Evolutionary conservation across 179 eudicot species (phyloP).

Genomic region (Camellia oleifera): DNA sequence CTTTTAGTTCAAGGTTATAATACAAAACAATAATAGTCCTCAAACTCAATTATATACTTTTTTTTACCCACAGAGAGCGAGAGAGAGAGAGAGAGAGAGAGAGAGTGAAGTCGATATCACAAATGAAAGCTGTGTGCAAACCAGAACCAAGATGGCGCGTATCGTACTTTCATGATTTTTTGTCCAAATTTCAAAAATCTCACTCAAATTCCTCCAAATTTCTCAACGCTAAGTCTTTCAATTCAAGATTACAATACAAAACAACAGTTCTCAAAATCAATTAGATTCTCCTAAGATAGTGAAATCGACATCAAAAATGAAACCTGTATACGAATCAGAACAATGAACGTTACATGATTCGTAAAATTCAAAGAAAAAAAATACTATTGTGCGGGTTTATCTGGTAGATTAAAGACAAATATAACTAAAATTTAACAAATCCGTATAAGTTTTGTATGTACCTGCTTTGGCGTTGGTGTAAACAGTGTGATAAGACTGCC

Average conservation of each 20-base stretch:
- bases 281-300: background rate
- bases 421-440: background rate
- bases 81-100: too few relatives aligned
- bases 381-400: background rate
- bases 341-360: background rate
- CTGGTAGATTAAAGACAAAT: background rate
- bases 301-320: background rate
- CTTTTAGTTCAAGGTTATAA: too few relatives aligned
- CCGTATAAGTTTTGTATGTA: slow-evolving; percentile 4
- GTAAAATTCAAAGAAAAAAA: background rate
- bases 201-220: background rate
- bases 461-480: slow-evolving; percentile 97
- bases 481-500: slow-evolving; percentile 88
- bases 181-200: background rate
- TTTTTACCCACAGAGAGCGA: too few relatives aligned
- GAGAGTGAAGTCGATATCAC: too few relatives aligned
- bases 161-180: background rate
- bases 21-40: too few relatives aligned
- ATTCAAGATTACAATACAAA: background rate
- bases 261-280: slow-evolving; percentile 8
- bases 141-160: background rate
- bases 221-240: too few relatives aligned
- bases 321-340: background rate
- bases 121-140: too few relatives aligned
- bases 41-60: too few relatives aligned